Base-by-base conservation (phyloP, 768 basidiomycete genomes). In the Mycena latifolia region DNA sequence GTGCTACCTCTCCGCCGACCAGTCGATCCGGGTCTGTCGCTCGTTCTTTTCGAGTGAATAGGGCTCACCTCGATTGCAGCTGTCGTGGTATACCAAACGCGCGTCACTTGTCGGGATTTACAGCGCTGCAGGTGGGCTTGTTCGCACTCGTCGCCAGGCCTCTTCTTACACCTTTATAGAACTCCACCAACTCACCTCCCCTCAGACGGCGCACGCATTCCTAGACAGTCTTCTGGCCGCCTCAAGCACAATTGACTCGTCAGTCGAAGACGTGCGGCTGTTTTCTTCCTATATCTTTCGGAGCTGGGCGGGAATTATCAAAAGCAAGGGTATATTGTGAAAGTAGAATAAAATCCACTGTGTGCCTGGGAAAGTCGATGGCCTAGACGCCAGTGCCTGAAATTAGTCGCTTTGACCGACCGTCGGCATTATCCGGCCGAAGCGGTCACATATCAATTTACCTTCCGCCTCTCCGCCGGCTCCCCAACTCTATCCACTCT, bases 141-240 rank as follows among this genome's bases (percentile, higher is more conserved):
- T 14, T 45, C 15, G 24, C 18, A 25, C 17, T 54, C 45, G 25
- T 25, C 17, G 14, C 7, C 39, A 43, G 18, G 43, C 12, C 27
- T 59, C 29, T 68, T 59, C 45, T 35, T 17, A 25, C n/a, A 10
- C 17, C 46, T 29, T 39, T 54, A 53, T 68, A 89, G 93, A 95
- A 77, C 80, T 95, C 18, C 93, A 94, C 72, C 93, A 95, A 73
- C 73, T 95, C n/a, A 84, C 87, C 0, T 95, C 93, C 2, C 92
- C 93, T 5, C 72, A 79, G 15, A 92, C 92, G 3, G 88, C 91
- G 0, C 77, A 80, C 29, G 77, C 80, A 3, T 94, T 95, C 79
- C 81, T 95, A 17, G 88, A 90, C 50, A 77, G 83, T 10, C 85
- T 94, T 8, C 81, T 95, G 17, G 80, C 83, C 12, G 77, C 82